Base-by-base conservation (phyloP, 257 asterid genomes). In the Apocynum venetum region DNA sequence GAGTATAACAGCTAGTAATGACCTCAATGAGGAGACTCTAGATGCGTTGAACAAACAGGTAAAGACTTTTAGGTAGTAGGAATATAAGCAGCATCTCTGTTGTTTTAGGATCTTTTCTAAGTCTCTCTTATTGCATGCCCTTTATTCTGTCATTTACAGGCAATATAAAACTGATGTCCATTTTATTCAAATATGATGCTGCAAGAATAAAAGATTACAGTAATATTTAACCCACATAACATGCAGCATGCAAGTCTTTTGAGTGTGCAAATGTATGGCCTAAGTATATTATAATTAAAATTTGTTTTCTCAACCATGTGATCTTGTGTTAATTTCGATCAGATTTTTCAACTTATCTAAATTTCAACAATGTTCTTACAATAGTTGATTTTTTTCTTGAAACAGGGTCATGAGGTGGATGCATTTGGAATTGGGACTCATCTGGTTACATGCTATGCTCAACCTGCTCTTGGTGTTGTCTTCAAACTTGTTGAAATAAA, bases 11-110 rank as follows among this genome's bases (percentile, higher is more conserved):
- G 99, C 99, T 55, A 95, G 99, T 85, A 95, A 95, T 78, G 99
- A 95, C 74, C 98, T 95, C 79, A 93, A 93, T 84, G 99, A 95
- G 86, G 99, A 93, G 89, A 95, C 99, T 46, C 67, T 95, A 79
- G 99, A 95, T 87, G 98, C 96, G 47, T 86, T 95, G 78, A 95
- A 95, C 89, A 95, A 95, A 83, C 99, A 95, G 97, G 99, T 91
- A 83, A 80, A 44, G 35, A 75, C 72, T 67, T 43, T 41, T 67
- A 41, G 51, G 13, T 40, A 17, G 48, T 40, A 6, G 72, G 72
- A 41, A 41, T 67, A 19, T 40, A 44, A 38, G 51, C 72, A 41
- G 35, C 5, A 10, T 11, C 53, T 68, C 47, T 36, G 12, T 68
- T 68, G 35, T 43, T 67, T 7, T 67, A 44, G 72, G 36, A 67